These are phyloP conservation scores for Blastocystis sp. DNA, from an alignment of 352 stramenopile genomes.

Conservation along the genomic window DNA sequence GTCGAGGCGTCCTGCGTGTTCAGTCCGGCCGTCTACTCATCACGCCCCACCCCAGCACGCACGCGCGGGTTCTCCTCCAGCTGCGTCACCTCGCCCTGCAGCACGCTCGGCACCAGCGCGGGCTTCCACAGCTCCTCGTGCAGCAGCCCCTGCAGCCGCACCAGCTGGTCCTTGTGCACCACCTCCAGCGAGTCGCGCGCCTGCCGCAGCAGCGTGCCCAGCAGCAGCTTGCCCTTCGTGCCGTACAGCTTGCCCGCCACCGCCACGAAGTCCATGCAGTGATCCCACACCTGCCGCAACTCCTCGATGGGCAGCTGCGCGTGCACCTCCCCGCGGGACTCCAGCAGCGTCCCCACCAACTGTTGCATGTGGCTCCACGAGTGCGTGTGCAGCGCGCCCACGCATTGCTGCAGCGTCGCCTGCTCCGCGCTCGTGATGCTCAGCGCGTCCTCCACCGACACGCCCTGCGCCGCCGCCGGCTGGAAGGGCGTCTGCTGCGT, in stretches of 20 bases:
- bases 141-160: conserved; percentile 28
- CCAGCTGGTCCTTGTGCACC: conserved; percentile 39
- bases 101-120: conserved; percentile 31
- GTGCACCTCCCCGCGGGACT: conserved; percentile 15
- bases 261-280: conserved; percentile 53
- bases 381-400: conserved; percentile 20
- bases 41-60: neutral
- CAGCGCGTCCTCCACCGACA: neutral
- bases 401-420: neutral
- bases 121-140: conserved; percentile 53
- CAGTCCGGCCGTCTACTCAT: conserved; percentile 30
- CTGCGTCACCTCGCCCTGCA: conserved; percentile 17
- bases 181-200: conserved; percentile 29
- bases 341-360: conserved; percentile 22
- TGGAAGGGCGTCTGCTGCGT: neutral
- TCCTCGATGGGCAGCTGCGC: conserved; percentile 20
- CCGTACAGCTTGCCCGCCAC: conserved; percentile 23
- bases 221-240: conserved; percentile 38
- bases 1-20: neutral
- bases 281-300: conserved; percentile 43
- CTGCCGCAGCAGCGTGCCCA: conserved; percentile 26
- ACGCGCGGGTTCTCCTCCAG: conserved; percentile 43
- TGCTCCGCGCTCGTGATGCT: conserved; percentile 7
- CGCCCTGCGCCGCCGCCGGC: neutral
- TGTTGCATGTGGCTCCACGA: conserved; percentile 51